These are phyloP conservation scores for Dictyostelium purpureum DNA, from an alignment of 78 protist genomes.

Conservation along the genomic window DNA sequence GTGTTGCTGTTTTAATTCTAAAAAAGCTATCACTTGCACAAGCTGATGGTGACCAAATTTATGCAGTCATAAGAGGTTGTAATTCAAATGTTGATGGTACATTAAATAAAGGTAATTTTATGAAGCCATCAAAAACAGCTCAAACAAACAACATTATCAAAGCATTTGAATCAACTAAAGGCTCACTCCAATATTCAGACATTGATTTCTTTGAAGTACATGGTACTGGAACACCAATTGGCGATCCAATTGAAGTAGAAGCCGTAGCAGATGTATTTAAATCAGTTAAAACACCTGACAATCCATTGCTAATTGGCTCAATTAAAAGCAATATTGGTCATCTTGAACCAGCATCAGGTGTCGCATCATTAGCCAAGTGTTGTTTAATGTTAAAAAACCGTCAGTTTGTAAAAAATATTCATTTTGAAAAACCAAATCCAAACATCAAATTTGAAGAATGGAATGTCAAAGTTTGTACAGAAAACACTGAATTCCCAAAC, in stretches of 20 bases:
- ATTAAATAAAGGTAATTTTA: not conserved
- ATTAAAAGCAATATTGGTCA: slow-evolving; percentile 86
- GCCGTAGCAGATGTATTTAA: slow-evolving; percentile 26
- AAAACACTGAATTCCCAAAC: not conserved
- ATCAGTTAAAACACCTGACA: not conserved
- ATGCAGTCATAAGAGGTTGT: slow-evolving; percentile 13
- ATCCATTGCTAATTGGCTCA: slow-evolving; percentile 55
- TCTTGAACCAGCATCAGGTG: slow-evolving; percentile 28
- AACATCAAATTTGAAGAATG: slow-evolving; percentile 9
- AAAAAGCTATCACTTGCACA: not conserved
- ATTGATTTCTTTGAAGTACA: slow-evolving; percentile 48
- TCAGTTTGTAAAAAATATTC: not conserved
- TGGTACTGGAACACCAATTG: slow-evolving; percentile 82
- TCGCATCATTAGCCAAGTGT: slow-evolving; percentile 67
- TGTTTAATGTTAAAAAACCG: slow-evolving; percentile 24
- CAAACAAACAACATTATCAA: not conserved
- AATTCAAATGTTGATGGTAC: slow-evolving; percentile 19
- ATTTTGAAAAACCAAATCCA: slow-evolving; percentile 29
- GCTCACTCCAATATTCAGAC: not conserved
- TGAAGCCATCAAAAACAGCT: slow-evolving; percentile 1
- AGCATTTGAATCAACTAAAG: not conserved
- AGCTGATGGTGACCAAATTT: slow-evolving; percentile 10
- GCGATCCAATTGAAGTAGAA: slow-evolving; percentile 76
- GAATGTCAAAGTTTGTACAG: slow-evolving; percentile 13
- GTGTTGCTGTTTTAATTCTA: slow-evolving; percentile 24